Percentiles rank a stretch among this genome's conserved stretches.
Conservation (phyloP, 192 early-diverging fungal species). For the Coemansia sp. region DNA sequence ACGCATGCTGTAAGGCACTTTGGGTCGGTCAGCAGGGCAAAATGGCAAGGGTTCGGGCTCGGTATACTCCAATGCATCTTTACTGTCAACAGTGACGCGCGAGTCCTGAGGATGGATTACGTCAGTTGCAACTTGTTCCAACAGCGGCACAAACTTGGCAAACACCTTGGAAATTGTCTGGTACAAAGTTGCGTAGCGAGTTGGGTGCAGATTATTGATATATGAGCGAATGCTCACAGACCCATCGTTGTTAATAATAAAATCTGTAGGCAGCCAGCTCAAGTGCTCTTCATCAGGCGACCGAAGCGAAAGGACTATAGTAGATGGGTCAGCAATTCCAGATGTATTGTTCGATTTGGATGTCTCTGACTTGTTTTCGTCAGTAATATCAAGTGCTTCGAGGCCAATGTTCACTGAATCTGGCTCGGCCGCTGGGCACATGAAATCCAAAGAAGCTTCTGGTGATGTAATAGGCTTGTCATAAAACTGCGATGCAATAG, state of each 20-base stretch:
- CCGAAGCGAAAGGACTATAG: no score
- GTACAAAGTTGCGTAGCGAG: background rate
- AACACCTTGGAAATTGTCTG: background rate
- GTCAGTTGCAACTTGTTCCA: conserved; percentile 50
- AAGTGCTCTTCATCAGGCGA: background rate
- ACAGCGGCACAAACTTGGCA: conserved; percentile 12
- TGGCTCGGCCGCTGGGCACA: no score
- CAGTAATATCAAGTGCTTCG: no score
- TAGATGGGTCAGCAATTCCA: no score
- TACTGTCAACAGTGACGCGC: background rate
- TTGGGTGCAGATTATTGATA: conserved; percentile 8
- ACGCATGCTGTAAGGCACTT: conserved; percentile 22
- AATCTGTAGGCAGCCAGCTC: conserved; percentile 4
- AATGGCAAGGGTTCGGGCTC: no score
- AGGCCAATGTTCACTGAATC: no score
- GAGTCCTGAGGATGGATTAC: background rate
- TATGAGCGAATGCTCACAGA: background rate
- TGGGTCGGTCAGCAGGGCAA: background rate
- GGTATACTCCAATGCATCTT: no score
- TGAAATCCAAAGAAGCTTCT: background rate
- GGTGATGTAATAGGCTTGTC: background rate
- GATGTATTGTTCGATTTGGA: no score
- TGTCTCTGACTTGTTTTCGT: background rate
- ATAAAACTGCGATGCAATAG: background rate
- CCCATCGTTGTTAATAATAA: background rate